Conservation (phyloP, 306 rosid genomes). For the Echinosophora koreensis region DNA sequence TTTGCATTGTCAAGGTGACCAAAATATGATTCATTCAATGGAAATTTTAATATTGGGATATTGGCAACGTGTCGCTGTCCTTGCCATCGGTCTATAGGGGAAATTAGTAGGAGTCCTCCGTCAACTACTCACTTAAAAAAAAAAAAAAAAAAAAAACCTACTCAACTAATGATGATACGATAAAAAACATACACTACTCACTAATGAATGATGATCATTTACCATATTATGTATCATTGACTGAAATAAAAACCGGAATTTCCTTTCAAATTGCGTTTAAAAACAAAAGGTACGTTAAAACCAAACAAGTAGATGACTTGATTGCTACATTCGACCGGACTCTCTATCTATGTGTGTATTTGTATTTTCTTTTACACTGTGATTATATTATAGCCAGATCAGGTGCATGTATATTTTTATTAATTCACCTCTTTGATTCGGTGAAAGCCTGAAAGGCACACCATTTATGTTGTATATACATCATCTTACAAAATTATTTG, state of each 20-base stretch:
- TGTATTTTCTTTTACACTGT: slow-evolving; percentile 3
- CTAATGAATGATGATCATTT: slow-evolving; percentile 32
- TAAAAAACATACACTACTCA: too few species aligned
- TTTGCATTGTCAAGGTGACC: neutral
- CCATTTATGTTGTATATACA: neutral
- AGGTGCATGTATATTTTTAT: neutral
- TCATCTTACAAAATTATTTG: neutral
- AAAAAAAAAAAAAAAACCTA: too few species aligned
- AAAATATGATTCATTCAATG: neutral
- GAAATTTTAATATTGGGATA: neutral
- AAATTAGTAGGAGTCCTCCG: slow-evolving; percentile 14
- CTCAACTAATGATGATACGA: too few species aligned
- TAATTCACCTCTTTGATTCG: slow-evolving; percentile 8
- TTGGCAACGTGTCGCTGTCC: slow-evolving; percentile 37
- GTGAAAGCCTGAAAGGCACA: slow-evolving; percentile 22
- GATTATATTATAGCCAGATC: neutral
- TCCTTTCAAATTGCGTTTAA: neutral
- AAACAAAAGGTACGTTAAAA: neutral
- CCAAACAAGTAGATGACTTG: neutral
- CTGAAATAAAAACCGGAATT: neutral
- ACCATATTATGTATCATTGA: slow-evolving; percentile 37
- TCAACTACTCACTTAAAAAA: slow-evolving; percentile 47
- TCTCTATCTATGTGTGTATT: neutral
- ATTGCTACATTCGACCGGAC: slow-evolving; percentile 23
- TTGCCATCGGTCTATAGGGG: slow-evolving; percentile 29